Percentiles rank a stretch among this genome's conserved stretches.
Evolutionary conservation across 1,139 yeast species (phyloP).

Genomic region (Taiozyma sp.): DNA sequence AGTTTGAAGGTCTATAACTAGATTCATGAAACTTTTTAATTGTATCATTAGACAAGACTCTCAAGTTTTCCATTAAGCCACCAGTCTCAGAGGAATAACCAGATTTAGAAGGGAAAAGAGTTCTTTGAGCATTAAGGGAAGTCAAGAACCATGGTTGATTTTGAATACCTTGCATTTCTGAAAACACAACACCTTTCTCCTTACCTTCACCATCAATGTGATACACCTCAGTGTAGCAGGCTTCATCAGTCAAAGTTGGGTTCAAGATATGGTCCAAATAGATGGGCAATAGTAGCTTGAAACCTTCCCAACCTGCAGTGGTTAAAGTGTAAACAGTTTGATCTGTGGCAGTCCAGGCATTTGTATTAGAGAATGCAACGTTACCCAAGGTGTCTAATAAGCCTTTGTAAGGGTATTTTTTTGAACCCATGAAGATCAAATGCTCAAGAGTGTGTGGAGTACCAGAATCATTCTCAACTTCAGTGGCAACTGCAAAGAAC

Average conservation of each 20-base stretch:
- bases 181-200: conserved; percentile 95
- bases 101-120: conserved; percentile 52
- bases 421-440: conserved; percentile 89
- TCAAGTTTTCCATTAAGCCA: conserved; percentile 73
- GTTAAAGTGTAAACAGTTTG: conserved; percentile 90
- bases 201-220: conserved; percentile 88
- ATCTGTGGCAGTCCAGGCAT: conserved; percentile 97
- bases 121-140: conserved; percentile 55
- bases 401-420: conserved; percentile 88
- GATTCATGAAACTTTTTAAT: conserved; percentile 69
- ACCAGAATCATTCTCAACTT: conserved; percentile 81
- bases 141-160: conserved; percentile 71
- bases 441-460: conserved; percentile 96
- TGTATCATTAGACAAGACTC: conserved; percentile 65
- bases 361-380: conserved; percentile 77
- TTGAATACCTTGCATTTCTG: conserved; percentile 96
- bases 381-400: conserved; percentile 83
- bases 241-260: conserved; percentile 86
- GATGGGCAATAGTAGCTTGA: conserved; percentile 74
- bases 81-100: conserved; percentile 96
- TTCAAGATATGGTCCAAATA: conserved; percentile 81
- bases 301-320: conserved; percentile 97
- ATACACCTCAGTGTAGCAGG: conserved; percentile 91
- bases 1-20: conserved; percentile 77
- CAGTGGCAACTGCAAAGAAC: conserved; percentile 92